These are phyloP conservation scores for Leccinum boreale DNA, from an alignment of 768 basidiomycete species.

Conservation along the genomic window DNA sequence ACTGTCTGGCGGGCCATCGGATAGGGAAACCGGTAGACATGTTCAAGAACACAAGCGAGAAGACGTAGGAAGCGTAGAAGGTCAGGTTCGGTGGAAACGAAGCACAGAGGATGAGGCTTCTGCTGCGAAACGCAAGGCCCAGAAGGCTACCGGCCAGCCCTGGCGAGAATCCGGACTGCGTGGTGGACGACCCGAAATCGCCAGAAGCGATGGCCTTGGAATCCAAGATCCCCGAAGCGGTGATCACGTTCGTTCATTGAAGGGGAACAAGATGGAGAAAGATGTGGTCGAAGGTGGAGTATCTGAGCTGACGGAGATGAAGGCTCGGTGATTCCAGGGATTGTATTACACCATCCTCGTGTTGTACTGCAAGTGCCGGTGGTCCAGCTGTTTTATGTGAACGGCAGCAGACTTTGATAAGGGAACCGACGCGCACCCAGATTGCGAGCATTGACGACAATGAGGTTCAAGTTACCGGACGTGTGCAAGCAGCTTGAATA, in stretches of 20 bases:
- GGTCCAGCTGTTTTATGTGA: background rate
- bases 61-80: conserved; percentile 80
- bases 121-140: conserved; percentile 50
- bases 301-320: conserved; percentile 45
- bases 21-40: conserved; percentile 67
- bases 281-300: conserved; percentile 45
- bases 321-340: conserved; percentile 2
- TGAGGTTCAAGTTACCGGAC: no score
- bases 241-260: conserved; percentile 65
- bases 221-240: conserved; percentile 70
- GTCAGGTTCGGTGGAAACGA: conserved; percentile 70
- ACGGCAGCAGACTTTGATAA: background rate
- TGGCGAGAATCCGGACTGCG: conserved; percentile 43
- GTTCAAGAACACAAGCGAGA: conserved; percentile 93
- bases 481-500: no score
- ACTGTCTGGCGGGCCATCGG: no score
- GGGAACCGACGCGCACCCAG: background rate
- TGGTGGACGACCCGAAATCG: conserved; percentile 56
- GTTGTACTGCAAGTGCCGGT: background rate
- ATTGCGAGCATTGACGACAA: no score
- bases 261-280: conserved; percentile 47
- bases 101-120: conserved; percentile 34
- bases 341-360: background rate
- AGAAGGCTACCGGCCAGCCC: conserved; percentile 45
- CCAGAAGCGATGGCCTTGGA: conserved; percentile 72